Conservation (phyloP, 306 rosid genomes). For the Inga laurina region DNA sequence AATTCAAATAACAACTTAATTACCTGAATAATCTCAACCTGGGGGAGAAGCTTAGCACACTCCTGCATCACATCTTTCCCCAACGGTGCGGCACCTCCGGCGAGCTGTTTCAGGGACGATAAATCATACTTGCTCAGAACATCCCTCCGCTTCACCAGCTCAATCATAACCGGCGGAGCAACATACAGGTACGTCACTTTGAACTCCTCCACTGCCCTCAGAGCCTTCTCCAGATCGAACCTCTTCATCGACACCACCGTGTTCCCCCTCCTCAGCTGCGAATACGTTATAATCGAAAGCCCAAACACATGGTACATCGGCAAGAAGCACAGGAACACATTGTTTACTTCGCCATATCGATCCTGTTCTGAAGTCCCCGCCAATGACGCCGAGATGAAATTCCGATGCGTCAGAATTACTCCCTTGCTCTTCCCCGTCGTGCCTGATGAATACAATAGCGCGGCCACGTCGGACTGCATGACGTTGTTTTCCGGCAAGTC, state of each 20-base stretch:
- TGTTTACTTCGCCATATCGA: slow-evolving; percentile 27
- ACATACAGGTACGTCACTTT: slow-evolving; percentile 39
- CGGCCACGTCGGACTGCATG: slow-evolving; percentile 38
- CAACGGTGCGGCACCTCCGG: slow-evolving; percentile 46
- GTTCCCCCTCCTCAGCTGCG: slow-evolving; percentile 49
- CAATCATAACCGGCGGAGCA: slow-evolving; percentile 49
- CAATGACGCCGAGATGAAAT: slow-evolving; percentile 46
- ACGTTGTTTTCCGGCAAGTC: slow-evolving; percentile 11
- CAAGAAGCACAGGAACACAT: slow-evolving; percentile 46
- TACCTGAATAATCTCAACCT: slow-evolving; percentile 38
- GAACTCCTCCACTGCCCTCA: slow-evolving; percentile 41
- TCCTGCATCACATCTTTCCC: slow-evolving; percentile 47
- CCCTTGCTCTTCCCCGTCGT: slow-evolving; percentile 59
- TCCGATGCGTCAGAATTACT: slow-evolving; percentile 48
- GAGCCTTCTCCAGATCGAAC: slow-evolving; percentile 38
- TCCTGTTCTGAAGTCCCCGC: slow-evolving; percentile 44
- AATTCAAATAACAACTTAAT: neutral
- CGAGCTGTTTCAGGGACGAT: slow-evolving; percentile 40
- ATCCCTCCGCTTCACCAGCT: slow-evolving; percentile 28
- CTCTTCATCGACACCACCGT: slow-evolving; percentile 43
- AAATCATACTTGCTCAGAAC: slow-evolving; percentile 33
- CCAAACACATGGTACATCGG: slow-evolving; percentile 55
- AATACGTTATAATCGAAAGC: slow-evolving; percentile 27
- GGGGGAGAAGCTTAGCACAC: slow-evolving; percentile 38
- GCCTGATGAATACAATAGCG: slow-evolving; percentile 45